Conservation (phyloP, 148 eudicot species). For the Cornus kousa region DNA sequence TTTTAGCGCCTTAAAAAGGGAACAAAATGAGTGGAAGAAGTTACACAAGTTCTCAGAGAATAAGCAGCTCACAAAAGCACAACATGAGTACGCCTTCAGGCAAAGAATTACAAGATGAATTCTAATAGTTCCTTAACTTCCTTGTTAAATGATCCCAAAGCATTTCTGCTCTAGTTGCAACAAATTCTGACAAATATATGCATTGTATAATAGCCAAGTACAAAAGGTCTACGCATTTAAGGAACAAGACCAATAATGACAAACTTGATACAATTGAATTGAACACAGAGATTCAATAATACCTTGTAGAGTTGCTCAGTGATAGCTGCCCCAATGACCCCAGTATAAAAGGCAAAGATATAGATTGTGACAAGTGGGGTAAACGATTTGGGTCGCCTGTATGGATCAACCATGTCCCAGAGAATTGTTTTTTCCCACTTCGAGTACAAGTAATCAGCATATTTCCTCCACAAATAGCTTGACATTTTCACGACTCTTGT, state of each 20-base stretch:
- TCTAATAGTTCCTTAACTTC: neutral
- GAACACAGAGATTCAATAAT: neutral
- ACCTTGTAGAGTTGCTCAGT: conserved; percentile 92
- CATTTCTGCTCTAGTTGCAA: neutral
- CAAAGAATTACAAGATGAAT: neutral
- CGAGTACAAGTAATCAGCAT: conserved; percentile 68
- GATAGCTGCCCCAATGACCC: conserved; percentile 86
- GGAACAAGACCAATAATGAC: neutral
- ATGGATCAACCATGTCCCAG: conserved; percentile 93
- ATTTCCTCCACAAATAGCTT: conserved; percentile 85
- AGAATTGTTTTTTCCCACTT: conserved; percentile 80
- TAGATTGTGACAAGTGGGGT: conserved; percentile 82
- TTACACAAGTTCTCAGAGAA: neutral
- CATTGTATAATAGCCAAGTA: neutral
- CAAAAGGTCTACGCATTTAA: neutral
- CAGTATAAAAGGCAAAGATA: conserved; percentile 75
- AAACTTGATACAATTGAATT: neutral
- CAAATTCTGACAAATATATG: neutral
- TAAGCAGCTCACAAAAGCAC: no score
- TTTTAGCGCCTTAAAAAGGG: neutral
- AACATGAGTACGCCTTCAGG: neutral
- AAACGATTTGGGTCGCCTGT: conserved; percentile 76
- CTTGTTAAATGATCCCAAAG: neutral
- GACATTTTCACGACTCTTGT: conserved; percentile 37
- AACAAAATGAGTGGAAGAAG: neutral